Conservation (phyloP, 495 filamentous ascomycete species). For the Beverwykella pulmonaria region DNA sequence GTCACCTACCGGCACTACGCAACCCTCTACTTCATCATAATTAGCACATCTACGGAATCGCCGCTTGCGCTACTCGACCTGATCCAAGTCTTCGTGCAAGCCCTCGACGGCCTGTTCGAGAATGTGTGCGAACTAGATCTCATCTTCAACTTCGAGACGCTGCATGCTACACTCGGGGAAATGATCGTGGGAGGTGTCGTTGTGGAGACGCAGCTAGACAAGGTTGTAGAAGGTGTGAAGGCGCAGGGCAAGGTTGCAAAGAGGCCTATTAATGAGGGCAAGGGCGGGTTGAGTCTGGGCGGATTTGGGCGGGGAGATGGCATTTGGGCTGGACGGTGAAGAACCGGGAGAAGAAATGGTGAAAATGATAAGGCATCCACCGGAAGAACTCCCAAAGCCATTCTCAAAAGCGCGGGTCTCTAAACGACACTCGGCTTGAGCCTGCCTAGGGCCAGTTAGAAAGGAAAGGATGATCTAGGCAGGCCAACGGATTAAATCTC, state of each 20-base stretch:
- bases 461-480: not conserved
- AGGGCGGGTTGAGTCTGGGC: slow-evolving; percentile 45
- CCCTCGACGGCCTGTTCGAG: slow-evolving; percentile 91
- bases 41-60: slow-evolving; percentile 94
- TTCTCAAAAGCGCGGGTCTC: not conserved
- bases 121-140: slow-evolving; percentile 98
- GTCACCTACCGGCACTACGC: slow-evolving; percentile 98
- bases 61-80: slow-evolving; percentile 93
- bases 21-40: slow-evolving; percentile 97
- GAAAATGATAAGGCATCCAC: not conserved
- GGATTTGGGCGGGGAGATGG: slow-evolving; percentile 53
- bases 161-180: slow-evolving; percentile 88
- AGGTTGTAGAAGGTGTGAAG: slow-evolving; percentile 82
- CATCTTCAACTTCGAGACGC: slow-evolving; percentile 97
- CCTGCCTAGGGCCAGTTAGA: not conserved
- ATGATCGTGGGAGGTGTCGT: slow-evolving; percentile 97
- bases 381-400: not conserved
- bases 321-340: slow-evolving; percentile 32
- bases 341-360: not conserved
- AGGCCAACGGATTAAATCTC: too few species aligned
- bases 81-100: slow-evolving; percentile 97
- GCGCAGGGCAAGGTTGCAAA: slow-evolving; percentile 77
- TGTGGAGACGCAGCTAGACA: slow-evolving; percentile 86
- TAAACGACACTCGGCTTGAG: not conserved
- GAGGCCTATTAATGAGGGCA: slow-evolving; percentile 52